Conservation (phyloP, 2,329 filamentous ascomycete genomes). For the Sarocladium strictum region DNA sequence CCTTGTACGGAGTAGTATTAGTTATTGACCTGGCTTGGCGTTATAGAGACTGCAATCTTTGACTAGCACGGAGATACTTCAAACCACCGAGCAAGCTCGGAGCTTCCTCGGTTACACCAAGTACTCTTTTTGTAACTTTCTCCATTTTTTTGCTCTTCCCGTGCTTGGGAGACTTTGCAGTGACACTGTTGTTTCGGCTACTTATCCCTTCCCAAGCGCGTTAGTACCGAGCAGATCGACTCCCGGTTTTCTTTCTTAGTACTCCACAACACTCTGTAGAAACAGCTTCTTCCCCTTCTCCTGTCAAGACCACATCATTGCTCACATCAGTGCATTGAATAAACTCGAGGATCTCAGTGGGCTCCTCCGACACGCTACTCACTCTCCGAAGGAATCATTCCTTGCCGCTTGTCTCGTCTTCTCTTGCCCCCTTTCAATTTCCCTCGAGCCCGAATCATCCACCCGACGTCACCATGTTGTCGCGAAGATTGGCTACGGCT, state of each 20-base stretch:
- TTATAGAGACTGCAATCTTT: too few relatives aligned
- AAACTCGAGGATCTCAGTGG: not conserved
- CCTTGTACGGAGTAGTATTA: too few relatives aligned
- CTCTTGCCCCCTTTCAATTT: not conserved
- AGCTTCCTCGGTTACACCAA: not conserved
- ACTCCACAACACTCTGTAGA: too few relatives aligned
- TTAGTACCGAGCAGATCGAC: constrained; percentile 6
- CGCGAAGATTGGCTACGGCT: constrained; percentile 36
- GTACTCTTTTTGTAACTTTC: not conserved
- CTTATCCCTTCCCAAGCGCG: not conserved
- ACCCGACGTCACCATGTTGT: constrained; percentile 30
- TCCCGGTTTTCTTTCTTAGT: not conserved
- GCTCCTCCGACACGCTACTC: not conserved
- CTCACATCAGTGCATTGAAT: not conserved
- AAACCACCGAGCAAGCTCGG: not conserved
- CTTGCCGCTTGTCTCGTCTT: not conserved
- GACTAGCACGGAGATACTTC: too few relatives aligned
- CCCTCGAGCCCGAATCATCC: not conserved
- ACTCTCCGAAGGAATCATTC: not conserved
- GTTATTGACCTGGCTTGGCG: too few relatives aligned
- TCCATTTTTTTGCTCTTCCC: not conserved
- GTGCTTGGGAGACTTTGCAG: not conserved
- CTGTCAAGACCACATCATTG: not conserved
- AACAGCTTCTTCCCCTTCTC: not conserved
- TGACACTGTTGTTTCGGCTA: not conserved